Conservation (phyloP, 306 rosid genomes). For the Sicyos baderoa region DNA sequence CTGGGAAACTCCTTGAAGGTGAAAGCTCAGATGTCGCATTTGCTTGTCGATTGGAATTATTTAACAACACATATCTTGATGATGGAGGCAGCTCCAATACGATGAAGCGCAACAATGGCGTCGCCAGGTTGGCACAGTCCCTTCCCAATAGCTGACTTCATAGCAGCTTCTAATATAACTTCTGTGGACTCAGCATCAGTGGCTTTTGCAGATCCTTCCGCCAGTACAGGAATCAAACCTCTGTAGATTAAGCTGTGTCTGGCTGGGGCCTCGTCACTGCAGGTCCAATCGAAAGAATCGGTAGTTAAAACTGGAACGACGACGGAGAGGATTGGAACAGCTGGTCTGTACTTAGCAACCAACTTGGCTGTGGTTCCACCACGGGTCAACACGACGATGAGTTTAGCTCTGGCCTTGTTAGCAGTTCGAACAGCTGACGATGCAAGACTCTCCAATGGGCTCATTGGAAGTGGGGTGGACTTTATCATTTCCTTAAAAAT, state of each 20-base stretch:
- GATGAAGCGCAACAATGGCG: slow-evolving; percentile 87
- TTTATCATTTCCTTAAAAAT: slow-evolving; percentile 90
- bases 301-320: slow-evolving; percentile 91
- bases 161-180: slow-evolving; percentile 80
- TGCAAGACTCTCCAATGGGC: slow-evolving; percentile 96
- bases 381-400: slow-evolving; percentile 81
- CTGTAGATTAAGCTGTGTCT: slow-evolving; percentile 89
- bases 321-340: slow-evolving; percentile 85
- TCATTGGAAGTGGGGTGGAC: slow-evolving; percentile 92
- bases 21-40: background rate
- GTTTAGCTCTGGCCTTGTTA: slow-evolving; percentile 80
- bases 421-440: slow-evolving; percentile 92
- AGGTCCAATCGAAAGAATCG: slow-evolving; percentile 82
- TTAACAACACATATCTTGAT: slow-evolving; percentile 88
- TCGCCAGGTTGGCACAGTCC: slow-evolving; percentile 73
- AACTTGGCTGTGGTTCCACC: slow-evolving; percentile 85
- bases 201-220: slow-evolving; percentile 92
- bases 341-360: slow-evolving; percentile 90
- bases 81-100: slow-evolving; percentile 75
- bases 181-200: slow-evolving; percentile 99
- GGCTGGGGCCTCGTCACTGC: slow-evolving; percentile 87
- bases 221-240: slow-evolving; percentile 83
- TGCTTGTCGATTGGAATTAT: slow-evolving; percentile 17
- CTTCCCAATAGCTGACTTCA: slow-evolving; percentile 64
- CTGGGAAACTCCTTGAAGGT: background rate